A percentile compares a stretch with the other conserved stretches of the same genome.
Evolutionary conservation across 441 rosid genomes (phyloP).

Genomic region (Erodium texanum): DNA sequence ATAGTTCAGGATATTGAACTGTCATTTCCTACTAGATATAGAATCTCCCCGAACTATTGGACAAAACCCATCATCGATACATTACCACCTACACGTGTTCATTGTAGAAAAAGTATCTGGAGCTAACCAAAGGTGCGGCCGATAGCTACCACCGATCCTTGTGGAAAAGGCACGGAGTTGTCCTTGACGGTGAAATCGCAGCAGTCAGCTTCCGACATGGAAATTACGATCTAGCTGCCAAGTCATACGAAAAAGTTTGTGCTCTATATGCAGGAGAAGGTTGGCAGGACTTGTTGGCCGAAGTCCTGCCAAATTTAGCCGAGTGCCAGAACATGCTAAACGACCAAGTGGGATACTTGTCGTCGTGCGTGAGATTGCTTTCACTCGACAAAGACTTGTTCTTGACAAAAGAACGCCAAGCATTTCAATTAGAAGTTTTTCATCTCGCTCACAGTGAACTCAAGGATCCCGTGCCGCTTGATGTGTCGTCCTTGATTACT

Average conservation of each 20-base stretch:
- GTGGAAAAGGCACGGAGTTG: conserved; percentile 99
- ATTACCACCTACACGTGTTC: conserved; percentile 11
- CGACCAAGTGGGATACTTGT: conserved; percentile 92
- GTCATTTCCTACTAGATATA: background rate
- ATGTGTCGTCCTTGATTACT: conserved; percentile 85
- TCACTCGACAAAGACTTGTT: conserved; percentile 81
- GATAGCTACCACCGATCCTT: conserved; percentile 88
- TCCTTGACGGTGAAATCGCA: conserved; percentile 97
- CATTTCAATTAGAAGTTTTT: conserved; percentile 84
- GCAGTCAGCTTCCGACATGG: conserved; percentile 86
- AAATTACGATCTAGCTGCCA: conserved; percentile 90
- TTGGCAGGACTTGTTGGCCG: conserved; percentile 96
- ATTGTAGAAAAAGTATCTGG: conserved; percentile 80
- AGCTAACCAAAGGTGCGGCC: conserved; percentile 93
- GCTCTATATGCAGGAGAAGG: conserved; percentile 96
- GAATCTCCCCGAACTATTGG: background rate
- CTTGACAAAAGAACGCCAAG: conserved; percentile 79
- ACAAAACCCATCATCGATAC: background rate
- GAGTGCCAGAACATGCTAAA: conserved; percentile 89
- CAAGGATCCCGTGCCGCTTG: conserved; percentile 89
- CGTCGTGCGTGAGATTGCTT: conserved; percentile 87
- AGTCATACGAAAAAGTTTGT: conserved; percentile 93
- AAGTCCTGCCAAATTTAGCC: conserved; percentile 84
- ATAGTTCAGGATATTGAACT: no score
- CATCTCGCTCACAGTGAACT: conserved; percentile 88